Evolutionary conservation across 805 yeast species (phyloP), one percentile per base, ranked within the genome.

Genomic region (Lachancea kluyveri): DNA sequence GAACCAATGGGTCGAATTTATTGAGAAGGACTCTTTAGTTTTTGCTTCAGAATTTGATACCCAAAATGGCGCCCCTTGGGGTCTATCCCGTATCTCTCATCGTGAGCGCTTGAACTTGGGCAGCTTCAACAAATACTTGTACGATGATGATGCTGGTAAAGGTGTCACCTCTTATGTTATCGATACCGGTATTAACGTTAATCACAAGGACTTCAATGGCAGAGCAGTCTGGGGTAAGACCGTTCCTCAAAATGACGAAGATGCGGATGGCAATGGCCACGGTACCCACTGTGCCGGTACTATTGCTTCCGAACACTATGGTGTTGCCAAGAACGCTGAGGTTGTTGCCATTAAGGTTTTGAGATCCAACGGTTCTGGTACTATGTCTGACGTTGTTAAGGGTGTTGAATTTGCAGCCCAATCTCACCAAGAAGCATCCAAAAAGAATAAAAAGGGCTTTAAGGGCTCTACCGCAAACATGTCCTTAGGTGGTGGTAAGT

Each of bases 201-300:
- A 70, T 11, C 96, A 87, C 57, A 68, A 65, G 21, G 92, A 86
- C 51, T 87, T 87, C 50, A 79, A 65, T 8, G 88, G 88, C 28
- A 76, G 96, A 64, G 94, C 95, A 26, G 55, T 56, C 23, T 84
- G 94, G 94, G 95, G 95, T 46, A 70, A 77, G 30, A 84, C 94
- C 36, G 68, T 84, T 44, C 94, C 94, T 45, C 47, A 59, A 31
- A 79, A 78, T 48, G 85, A 77, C 46, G 70, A 69, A 33, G 86
- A 79, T 45, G 50, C 67, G 26, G 95, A 88, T 57, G 92, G 86
- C 32, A 82, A 84, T 50, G 96, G 96, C 31, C 96, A 87, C 61
- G 96, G 96, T 52, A 85, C 95, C 27, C 96, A 87, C 54, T 85
- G 94, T 65, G 95, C 96, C n/a, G 96, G 95, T 62, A 86, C 94